These are phyloP conservation scores for Acephala macrosclerotiorum DNA, from an alignment of 2,329 filamentous ascomycete species.

Conservation along the genomic window DNA sequence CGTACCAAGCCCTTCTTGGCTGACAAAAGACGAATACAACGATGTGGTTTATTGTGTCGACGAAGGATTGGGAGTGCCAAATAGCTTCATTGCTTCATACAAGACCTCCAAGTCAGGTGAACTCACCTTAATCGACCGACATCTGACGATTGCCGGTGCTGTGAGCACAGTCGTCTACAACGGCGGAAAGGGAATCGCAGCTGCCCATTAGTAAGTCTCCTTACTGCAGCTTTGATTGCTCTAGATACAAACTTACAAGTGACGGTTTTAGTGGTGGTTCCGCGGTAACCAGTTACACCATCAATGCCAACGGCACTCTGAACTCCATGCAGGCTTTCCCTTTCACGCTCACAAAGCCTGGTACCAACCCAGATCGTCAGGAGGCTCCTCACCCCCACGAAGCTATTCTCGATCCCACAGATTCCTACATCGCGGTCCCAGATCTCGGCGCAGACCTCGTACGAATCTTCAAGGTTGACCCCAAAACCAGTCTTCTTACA, in stretches of 20 bases:
- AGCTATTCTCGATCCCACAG: slow-evolving; percentile 59
- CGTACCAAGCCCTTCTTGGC: slow-evolving; percentile 36
- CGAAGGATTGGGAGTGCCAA: slow-evolving; percentile 32
- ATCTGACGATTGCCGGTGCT: slow-evolving; percentile 48
- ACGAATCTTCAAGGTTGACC: slow-evolving; percentile 52
- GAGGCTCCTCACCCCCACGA: slow-evolving; percentile 59
- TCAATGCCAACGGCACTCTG: slow-evolving; percentile 44
- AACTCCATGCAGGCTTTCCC: slow-evolving; percentile 48
- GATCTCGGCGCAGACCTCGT: slow-evolving; percentile 61
- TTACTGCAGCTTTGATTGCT: background rate
- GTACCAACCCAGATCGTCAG: slow-evolving; percentile 49
- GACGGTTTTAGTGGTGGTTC: slow-evolving; percentile 30
- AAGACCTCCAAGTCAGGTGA: slow-evolving; percentile 48
- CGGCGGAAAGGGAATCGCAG: slow-evolving; percentile 45
- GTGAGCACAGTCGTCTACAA: slow-evolving; percentile 53
- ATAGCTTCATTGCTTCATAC: slow-evolving; percentile 37
- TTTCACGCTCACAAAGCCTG: slow-evolving; percentile 48
- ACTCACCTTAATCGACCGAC: slow-evolving; percentile 48
- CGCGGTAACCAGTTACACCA: slow-evolving; percentile 43
- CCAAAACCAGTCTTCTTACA: slow-evolving; percentile 43
- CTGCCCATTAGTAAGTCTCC: slow-evolving; percentile 42
- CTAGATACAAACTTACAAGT: background rate
- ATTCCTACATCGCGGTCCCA: slow-evolving; percentile 56
- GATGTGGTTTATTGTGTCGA: slow-evolving; percentile 40
- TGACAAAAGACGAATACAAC: slow-evolving; percentile 36